These are phyloP conservation scores for Barnettozyma siamensis DNA, from an alignment of 805 yeast species.

Conservation along the genomic window DNA sequence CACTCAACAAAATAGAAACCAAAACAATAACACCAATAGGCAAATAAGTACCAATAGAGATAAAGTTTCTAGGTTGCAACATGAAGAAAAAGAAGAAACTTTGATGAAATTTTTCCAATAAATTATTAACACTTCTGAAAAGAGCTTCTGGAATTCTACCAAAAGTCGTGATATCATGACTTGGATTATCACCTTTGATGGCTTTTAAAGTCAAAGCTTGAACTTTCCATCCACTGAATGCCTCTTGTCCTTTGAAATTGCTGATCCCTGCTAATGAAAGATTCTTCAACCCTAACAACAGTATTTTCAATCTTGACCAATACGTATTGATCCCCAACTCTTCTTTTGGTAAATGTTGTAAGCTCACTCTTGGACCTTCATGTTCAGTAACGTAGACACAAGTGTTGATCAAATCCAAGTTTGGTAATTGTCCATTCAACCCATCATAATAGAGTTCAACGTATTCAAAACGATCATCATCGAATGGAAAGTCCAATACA, in stretches of 20 bases:
- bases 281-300: constrained; percentile 60
- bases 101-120: constrained; percentile 94
- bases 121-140: constrained; percentile 83
- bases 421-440: constrained; percentile 92
- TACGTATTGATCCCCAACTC: constrained; percentile 45
- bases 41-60: constrained; percentile 88
- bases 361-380: constrained; percentile 64
- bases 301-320: constrained; percentile 48
- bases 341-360: constrained; percentile 52
- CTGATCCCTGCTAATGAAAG: constrained; percentile 68
- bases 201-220: constrained; percentile 85
- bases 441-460: constrained; percentile 81
- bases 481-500: constrained; percentile 69
- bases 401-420: constrained; percentile 80
- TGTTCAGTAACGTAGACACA: constrained; percentile 69
- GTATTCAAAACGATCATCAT: constrained; percentile 61
- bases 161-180: constrained; percentile 78
- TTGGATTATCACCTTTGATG: constrained; percentile 30
- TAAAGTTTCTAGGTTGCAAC: constrained; percentile 72
- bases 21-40: constrained; percentile 79
- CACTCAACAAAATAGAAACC: constrained; percentile 60
- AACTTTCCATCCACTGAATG: constrained; percentile 93
- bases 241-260: constrained; percentile 69
- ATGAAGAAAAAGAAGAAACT: constrained; percentile 89
- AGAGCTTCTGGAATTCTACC: constrained; percentile 88